Evolutionary conservation across 441 rosid species (phyloP), one percentile per base, ranked within the genome.

Genomic region (Daphne laureola): DNA sequence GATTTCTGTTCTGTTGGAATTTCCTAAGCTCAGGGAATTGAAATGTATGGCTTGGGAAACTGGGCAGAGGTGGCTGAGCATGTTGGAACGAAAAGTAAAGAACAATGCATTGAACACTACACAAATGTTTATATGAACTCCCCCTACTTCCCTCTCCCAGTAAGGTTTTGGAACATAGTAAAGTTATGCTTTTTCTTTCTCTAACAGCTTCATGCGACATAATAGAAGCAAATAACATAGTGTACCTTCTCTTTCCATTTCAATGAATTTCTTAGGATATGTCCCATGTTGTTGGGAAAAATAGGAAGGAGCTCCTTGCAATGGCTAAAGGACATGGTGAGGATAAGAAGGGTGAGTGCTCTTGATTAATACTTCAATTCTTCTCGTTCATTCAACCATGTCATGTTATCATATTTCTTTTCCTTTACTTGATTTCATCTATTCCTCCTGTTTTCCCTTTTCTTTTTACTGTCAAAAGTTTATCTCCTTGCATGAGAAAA

Each of bases 31-130:
- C 63, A 92, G 97, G 98, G 97, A 57, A 91, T 92, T 51, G 98
- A 92, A 74, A 92, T 89, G 85, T 89, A 92, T 76, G 98, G 98
- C 59, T 70, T 92, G 56, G 94, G 97, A 44, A 92, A 92, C 71
- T 92, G 98, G 98, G 62, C 89, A 14, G 98, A 92, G 71, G 82
- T 89, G 14, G 94, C 94, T 1, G 98, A 86, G 79, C 98, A 92
- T 71, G 98, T 92, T 23, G 97, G 98, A 56, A 92, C 97, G 16
- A 92, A 92, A 84, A 81, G 67, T 75, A 92, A 89, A 81, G 94
- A 86, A 68, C 71, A 59, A 51, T 92, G 98, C 66, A 83, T 92
- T 57, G 89, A 84, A 40, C 98, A 92, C 75, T 92, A 82, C 51
- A 64, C 47, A 11, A 77, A 72, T 69, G 78, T 84, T 17, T 92